Evolutionary conservation across 495 filamentous ascomycete species (phyloP).

Genomic region (Bryoglossum gracile): DNA sequence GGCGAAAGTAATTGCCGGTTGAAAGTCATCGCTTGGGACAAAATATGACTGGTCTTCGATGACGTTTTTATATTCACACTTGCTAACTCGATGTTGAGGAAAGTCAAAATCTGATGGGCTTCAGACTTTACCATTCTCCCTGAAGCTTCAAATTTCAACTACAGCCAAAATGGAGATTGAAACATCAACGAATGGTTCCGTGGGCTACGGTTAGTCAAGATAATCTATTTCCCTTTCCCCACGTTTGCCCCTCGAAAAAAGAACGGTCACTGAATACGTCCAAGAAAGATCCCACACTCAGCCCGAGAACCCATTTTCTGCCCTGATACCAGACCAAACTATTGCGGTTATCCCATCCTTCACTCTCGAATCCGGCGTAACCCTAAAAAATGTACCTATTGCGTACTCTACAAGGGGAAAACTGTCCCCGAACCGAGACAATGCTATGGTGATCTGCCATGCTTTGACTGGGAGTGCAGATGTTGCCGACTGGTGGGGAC

Average conservation of each 20-base stretch:
- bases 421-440: constrained; percentile 68
- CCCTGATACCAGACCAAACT: constrained; percentile 77
- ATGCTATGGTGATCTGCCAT: constrained; percentile 96
- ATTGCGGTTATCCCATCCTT: constrained; percentile 82
- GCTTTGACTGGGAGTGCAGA: constrained; percentile 93
- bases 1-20: too few relatives aligned
- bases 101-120: too few relatives aligned
- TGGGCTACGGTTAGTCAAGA: background rate
- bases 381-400: constrained; percentile 79
- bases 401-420: constrained; percentile 84
- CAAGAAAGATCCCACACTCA: constrained; percentile 55
- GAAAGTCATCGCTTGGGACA: too few relatives aligned
- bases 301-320: constrained; percentile 86
- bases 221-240: constrained; percentile 7
- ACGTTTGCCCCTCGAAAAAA: constrained; percentile 12
- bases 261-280: constrained; percentile 47
- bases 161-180: constrained; percentile 2
- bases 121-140: background rate
- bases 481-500: constrained; percentile 97
- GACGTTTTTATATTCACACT: too few relatives aligned
- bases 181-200: constrained; percentile 2
- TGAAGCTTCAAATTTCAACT: background rate
- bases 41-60: too few relatives aligned
- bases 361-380: constrained; percentile 88
- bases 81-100: too few relatives aligned